phyloP scores from a whole-genome alignment of 2,329 filamentous ascomycete genomes.

The Leptosphaerulina australis region DNA sequence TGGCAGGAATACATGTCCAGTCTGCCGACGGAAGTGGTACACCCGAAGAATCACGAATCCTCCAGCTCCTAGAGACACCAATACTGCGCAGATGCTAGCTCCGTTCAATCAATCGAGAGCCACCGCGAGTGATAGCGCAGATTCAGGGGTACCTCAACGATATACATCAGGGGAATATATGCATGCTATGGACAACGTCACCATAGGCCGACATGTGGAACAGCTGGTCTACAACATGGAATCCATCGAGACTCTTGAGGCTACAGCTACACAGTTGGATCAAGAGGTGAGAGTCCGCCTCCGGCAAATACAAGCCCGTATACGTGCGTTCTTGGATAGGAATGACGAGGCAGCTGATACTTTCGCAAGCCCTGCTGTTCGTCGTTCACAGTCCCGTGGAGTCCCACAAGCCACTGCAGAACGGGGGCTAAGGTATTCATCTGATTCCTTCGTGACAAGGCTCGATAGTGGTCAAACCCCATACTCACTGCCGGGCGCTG shows the following conservation, averaged over 20 bases:
- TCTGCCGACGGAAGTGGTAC: constrained; percentile 20
- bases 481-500: neutral
- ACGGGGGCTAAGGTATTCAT: neutral
- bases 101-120: neutral
- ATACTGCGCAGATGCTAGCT: neutral
- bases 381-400: neutral
- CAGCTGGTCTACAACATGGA: neutral
- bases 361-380: neutral
- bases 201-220: neutral
- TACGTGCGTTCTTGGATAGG: constrained; percentile 1
- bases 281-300: neutral
- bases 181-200: neutral
- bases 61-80: constrained; percentile 4
- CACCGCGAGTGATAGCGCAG: neutral
- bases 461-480: neutral
- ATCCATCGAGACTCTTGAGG: neutral
- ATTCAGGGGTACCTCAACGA: neutral
- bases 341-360: neutral
- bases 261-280: neutral
- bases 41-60: neutral
- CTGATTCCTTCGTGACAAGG: neutral
- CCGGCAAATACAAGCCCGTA: constrained; percentile 2
- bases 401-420: neutral
- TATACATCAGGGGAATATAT: neutral
- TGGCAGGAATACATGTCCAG: constrained; percentile 14